These are phyloP conservation scores for Nepenthes alata DNA, from an alignment of 179 eudicot genomes.

Conservation along the genomic window DNA sequence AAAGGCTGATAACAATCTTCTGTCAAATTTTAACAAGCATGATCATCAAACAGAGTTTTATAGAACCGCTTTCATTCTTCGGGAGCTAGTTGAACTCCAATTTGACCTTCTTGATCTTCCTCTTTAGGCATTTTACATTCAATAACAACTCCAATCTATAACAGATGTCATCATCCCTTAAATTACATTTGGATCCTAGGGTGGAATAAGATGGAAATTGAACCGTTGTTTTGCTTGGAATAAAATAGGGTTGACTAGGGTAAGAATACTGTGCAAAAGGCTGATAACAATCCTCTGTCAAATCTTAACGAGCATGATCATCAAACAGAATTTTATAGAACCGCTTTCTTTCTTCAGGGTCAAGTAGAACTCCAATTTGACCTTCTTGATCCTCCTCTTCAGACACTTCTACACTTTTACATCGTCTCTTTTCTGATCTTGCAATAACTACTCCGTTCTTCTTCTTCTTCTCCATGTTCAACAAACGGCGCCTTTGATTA, in stretches of 20 bases:
- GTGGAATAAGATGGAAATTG: too few relatives aligned
- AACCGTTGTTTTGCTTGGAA: too few relatives aligned
- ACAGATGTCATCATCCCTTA: too few relatives aligned
- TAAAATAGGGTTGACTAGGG: too few relatives aligned
- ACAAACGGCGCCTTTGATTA: constrained; percentile 47
- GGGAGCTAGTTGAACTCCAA: constrained; percentile 61
- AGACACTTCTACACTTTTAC: constrained; percentile 16
- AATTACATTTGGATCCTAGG: too few relatives aligned
- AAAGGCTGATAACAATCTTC: not conserved
- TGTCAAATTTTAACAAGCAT: not conserved
- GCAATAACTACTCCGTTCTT: constrained; percentile 27
- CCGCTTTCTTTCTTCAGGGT: constrained; percentile 80
- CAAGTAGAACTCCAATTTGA: constrained; percentile 55
- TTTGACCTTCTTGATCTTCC: constrained; percentile 43
- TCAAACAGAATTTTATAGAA: constrained; percentile 80
- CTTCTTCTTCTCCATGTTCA: constrained; percentile 67
- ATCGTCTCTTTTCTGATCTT: constrained; percentile 26
- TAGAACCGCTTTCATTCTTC: constrained; percentile 87
- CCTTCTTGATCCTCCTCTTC: constrained; percentile 46
- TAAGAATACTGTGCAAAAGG: not conserved
- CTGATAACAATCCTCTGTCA: not conserved
- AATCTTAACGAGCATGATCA: constrained; percentile 16
- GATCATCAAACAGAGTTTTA: constrained; percentile 64
- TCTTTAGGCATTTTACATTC: constrained; percentile 24
- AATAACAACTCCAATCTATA: constrained; percentile 22